A percentile compares a stretch with the other conserved stretches of the same genome.
Conservation (phyloP, 495 filamentous ascomycete species). For the Cercophora newfieldiana region DNA sequence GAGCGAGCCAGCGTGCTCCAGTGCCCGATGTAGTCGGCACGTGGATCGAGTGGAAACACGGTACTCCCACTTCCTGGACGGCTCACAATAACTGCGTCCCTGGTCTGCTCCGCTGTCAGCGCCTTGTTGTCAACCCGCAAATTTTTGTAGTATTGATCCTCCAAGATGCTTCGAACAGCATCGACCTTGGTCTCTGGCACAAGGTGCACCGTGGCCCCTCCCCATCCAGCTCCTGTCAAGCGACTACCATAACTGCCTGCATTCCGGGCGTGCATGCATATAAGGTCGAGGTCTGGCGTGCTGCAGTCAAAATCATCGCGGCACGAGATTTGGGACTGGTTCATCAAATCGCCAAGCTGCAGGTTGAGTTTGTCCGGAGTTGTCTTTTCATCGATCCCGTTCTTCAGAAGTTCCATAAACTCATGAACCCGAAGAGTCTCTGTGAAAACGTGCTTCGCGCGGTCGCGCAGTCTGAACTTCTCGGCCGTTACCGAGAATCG, state of each 20-base stretch:
- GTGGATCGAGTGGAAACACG: too few species aligned
- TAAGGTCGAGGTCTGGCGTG: constrained; percentile 82
- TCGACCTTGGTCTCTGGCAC: constrained; percentile 77
- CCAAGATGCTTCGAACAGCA: constrained; percentile 53
- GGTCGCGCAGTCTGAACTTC: constrained; percentile 81
- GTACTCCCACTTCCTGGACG: not conserved
- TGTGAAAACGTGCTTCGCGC: constrained; percentile 84
- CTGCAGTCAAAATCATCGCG: constrained; percentile 84
- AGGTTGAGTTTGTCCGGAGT: constrained; percentile 54
- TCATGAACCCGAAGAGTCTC: constrained; percentile 84
- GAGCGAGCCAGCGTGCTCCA: too few species aligned
- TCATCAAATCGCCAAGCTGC: constrained; percentile 79
- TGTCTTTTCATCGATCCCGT: constrained; percentile 19
- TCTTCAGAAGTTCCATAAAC: constrained; percentile 71
- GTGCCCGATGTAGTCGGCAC: too few species aligned
- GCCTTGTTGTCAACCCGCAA: not conserved
- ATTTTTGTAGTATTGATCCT: constrained; percentile 74
- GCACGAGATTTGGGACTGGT: constrained; percentile 85
- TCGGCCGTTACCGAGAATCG: constrained; percentile 82
- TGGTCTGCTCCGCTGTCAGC: not conserved
- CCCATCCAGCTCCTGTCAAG: constrained; percentile 94
- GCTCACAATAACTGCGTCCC: not conserved
- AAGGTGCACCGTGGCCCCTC: constrained; percentile 92
- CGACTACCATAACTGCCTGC: constrained; percentile 83
- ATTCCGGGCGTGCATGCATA: constrained; percentile 74